Evolutionary conservation across 1,139 yeast species (phyloP), one percentile per base, ranked within the genome.

Genomic region (Scheffersomyces parashehatae): DNA sequence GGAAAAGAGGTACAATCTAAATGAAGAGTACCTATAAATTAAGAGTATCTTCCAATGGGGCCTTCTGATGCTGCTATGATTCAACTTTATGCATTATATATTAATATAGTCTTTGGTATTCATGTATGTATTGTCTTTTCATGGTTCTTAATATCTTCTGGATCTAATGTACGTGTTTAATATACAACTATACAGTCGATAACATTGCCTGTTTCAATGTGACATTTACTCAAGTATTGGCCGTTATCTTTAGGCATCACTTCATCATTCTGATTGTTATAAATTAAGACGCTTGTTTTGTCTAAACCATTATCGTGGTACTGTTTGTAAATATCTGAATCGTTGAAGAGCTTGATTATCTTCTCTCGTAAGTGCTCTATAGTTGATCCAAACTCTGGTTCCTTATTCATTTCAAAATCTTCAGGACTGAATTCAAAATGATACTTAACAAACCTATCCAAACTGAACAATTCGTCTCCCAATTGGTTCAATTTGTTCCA

Each of bases 391-490:
- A 73, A 77, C 43, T 85, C 91, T 1, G 85, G 85, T 47, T 83
- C 78, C 50, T 61, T 75, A 67, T 60, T 76, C 59, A 59, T 58
- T 55, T 72, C 82, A 56, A 81, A 84, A 56, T 89, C 97, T 51
- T 85, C 95, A 0, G 91, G 90, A 36, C 88, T 79, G 62, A 89
- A 88, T 56, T 87, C 93, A 50, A 88, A 74, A 56, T 85, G 87
- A 55, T 83, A 86, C 37, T 68, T 73, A 20, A 84, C 63, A 31
- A 82, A 82, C 31, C 64, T 59, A 2, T 55, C 52, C 39, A 64
- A 54, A 28, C 54, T 49, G 50, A 67, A 60, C 35, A 65, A 43
- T 16, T 56, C 49, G 7, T 38, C 34, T 7, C 62, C 62, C 15
- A 56, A 39, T 14, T 53, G 53, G 41, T 59, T 64, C 37, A 48